phyloP scores from a whole-genome alignment of 495 filamentous ascomycete genomes.

The Hypoxylon lienhwacheense region DNA sequence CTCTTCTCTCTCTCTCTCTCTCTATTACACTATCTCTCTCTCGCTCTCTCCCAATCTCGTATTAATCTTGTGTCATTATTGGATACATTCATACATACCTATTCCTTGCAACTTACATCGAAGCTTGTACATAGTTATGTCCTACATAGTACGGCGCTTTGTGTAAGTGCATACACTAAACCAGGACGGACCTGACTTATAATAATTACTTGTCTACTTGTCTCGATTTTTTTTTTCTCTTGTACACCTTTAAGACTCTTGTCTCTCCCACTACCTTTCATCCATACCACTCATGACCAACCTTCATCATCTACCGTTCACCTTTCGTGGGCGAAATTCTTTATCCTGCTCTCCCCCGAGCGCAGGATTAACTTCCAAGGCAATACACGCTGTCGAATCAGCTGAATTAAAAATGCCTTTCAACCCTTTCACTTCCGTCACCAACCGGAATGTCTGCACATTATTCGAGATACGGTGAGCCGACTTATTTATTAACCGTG shows the following conservation, averaged over 20 bases:
- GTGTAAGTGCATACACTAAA: too few species aligned
- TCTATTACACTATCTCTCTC: too few species aligned
- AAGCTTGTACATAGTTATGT: too few species aligned
- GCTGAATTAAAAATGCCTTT: constrained; percentile 48
- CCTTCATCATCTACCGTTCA: constrained; percentile 28
- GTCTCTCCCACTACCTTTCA: constrained; percentile 12
- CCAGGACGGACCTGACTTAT: too few species aligned
- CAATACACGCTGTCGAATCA: constrained; percentile 26
- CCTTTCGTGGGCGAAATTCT: constrained; percentile 28
- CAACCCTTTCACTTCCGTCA: constrained; percentile 52
- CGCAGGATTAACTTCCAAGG: constrained; percentile 19
- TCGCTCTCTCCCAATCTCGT: too few species aligned
- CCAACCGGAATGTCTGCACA: constrained; percentile 45
- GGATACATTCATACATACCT: too few species aligned
- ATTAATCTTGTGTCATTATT: too few species aligned
- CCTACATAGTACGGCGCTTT: constrained; percentile 30
- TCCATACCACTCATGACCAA: constrained; percentile 25
- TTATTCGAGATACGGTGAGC: constrained; percentile 60
- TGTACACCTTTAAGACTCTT: constrained; percentile 23
- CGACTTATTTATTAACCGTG: background rate
- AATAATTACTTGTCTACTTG: background rate
- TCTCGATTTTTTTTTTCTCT: constrained; percentile 1
- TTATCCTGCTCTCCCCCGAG: constrained; percentile 23
- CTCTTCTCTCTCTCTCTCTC: background rate
- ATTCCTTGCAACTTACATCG: too few species aligned